Base-by-base conservation (phyloP, 495 filamentous ascomycete genomes). In the Aspergillus nidulans region DNA sequence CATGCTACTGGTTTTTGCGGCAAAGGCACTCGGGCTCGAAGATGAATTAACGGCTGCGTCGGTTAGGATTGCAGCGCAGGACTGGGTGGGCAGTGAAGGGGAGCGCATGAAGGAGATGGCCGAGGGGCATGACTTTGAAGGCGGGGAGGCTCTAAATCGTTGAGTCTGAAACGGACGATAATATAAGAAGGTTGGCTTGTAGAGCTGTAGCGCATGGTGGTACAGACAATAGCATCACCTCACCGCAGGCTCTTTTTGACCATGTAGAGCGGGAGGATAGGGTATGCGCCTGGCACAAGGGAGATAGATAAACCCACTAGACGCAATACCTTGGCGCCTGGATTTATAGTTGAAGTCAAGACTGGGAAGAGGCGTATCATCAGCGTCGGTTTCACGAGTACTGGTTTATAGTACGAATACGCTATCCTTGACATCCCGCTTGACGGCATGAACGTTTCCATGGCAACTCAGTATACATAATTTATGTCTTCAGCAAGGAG, bases 1-100 rank as follows among this genome's bases (percentile, higher is more conserved):
- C 30, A 59, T 66, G 64, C 56, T 77, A 15, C 67, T 71, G 8
- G 60, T 60, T 7, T 79, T 77, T 59, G 59, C 48, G n/a, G 59
- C 57, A 4, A 30, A 18, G 48, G 53, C 50, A 13, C 48, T 69
- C 1, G 69, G 57, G 21, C 53, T 63, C 26, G 60, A 72, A 57
- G 60, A 70, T 50, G 62, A 58, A 48, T 53, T 60, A 18, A 60
- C 64, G 52, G 46, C 66, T 59, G 72, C 44, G 1, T 69, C 49
- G 61, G 57, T 43, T 50, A 52, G 49, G 68, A 70, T 52, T 6
- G 18, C 39, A 4, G 24, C 5, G 2, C 49, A 52, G 16, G 42
- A 44, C 13, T 65, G 67, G 20, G 72, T 66, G 53, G 45, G 68
- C 20, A 62, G 69, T 46, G 51, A 57, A 24, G 43, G 57, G 4